Percentiles rank a stretch among this genome's conserved stretches.
phyloP scores from a whole-genome alignment of 2,329 filamentous ascomycete genomes.

The Diaporthe capsici region DNA sequence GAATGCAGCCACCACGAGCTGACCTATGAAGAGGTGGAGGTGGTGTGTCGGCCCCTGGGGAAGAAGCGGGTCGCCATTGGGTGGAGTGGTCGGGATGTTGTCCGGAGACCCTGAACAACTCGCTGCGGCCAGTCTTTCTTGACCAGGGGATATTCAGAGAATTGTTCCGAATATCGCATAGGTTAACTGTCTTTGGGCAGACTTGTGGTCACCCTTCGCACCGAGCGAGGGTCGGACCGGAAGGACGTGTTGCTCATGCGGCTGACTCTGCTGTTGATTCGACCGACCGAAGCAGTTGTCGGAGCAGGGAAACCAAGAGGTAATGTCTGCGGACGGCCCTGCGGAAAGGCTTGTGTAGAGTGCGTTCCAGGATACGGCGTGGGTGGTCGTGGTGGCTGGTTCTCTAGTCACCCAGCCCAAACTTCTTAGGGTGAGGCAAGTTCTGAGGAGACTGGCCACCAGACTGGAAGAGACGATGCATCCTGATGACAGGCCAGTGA shows the following conservation, averaged over 20 bases:
- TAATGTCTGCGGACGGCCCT: not conserved
- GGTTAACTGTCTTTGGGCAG: no score
- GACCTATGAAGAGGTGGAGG: slow-evolving; percentile 72
- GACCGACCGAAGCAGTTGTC: not conserved
- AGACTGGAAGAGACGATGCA: not conserved
- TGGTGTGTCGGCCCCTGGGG: slow-evolving; percentile 50
- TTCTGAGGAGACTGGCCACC: not conserved
- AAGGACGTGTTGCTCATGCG: not conserved
- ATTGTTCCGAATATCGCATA: no score
- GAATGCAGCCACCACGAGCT: slow-evolving; percentile 92
- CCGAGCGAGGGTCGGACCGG: not conserved
- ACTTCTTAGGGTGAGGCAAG: slow-evolving; percentile 15
- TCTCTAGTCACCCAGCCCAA: slow-evolving; percentile 22
- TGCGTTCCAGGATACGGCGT: not conserved
- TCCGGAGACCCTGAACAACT: no score
- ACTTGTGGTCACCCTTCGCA: no score
- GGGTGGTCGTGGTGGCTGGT: not conserved
- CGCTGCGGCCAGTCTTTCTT: no score
- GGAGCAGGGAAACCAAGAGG: not conserved
- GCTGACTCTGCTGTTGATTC: not conserved
- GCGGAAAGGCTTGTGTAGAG: not conserved
- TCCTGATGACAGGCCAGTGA: no score
- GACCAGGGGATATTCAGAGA: no score
- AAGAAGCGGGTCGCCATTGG: not conserved
- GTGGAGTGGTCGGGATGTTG: no score